Conservation (phyloP, 345 rosid genomes). For the Nephelium lappaceum region DNA sequence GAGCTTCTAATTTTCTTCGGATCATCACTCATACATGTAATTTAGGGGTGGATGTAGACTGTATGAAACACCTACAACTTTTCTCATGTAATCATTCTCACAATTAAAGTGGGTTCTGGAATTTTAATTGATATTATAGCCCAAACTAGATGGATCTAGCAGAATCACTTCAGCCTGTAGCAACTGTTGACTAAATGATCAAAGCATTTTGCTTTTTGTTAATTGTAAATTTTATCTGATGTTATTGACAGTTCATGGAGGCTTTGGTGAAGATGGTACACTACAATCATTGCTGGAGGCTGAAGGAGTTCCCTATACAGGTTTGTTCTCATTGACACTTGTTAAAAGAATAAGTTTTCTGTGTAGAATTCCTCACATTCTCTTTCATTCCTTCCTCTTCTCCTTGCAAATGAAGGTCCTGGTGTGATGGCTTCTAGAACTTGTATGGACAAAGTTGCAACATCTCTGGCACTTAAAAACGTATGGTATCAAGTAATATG, state of each 20-base stretch:
- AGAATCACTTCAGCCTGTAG: neutral
- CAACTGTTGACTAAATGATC: neutral
- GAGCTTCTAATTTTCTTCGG: neutral
- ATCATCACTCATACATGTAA: neutral
- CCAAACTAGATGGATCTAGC: neutral
- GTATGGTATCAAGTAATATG: slow-evolving; percentile 43
- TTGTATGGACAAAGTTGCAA: slow-evolving; percentile 92
- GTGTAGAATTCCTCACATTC: slow-evolving; percentile 16
- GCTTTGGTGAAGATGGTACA: slow-evolving; percentile 97
- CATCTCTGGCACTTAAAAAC: slow-evolving; percentile 77
- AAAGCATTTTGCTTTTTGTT: neutral
- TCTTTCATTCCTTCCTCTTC: slow-evolving; percentile 14
- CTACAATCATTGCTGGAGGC: slow-evolving; percentile 78
- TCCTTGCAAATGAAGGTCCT: slow-evolving; percentile 62
- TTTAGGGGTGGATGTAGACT: neutral
- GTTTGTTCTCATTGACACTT: slow-evolving; percentile 34
- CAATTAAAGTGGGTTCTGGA: neutral
- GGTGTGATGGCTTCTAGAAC: slow-evolving; percentile 75
- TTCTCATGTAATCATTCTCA: neutral
- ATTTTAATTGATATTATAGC: neutral
- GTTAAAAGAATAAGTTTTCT: neutral
- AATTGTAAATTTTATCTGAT: slow-evolving; percentile 16
- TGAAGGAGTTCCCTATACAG: slow-evolving; percentile 84
- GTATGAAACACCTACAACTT: neutral
- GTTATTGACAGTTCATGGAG: slow-evolving; percentile 78